Evolutionary conservation across 352 stramenopile genomes (phyloP), one percentile per base, ranked within the genome.

Genomic region (Pseudoperonospora humuli): DNA sequence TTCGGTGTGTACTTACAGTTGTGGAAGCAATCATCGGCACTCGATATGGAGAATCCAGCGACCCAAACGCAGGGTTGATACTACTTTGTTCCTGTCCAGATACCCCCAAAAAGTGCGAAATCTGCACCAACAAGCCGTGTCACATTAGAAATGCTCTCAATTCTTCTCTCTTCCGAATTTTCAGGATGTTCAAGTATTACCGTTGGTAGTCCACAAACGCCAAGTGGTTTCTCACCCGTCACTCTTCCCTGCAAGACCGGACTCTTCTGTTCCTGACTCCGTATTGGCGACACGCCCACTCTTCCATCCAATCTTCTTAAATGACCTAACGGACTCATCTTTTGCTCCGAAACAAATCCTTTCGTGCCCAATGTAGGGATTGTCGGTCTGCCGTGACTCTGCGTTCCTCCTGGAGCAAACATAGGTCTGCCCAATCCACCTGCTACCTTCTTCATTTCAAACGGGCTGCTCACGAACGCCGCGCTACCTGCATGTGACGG

Each of bases 181-280:
- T 27, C 23, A 11, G 17, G 28, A 14, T 11, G 10, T 25, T 35
- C 11, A 37, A 25, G 39, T 5, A 15, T 39, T 61, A 79, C 68
- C 55, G 45, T 57, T 13, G 65, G 58, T 8, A 75, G 26, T 38
- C 26, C 32, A 33, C 35, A 31, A 24, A 48, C 47, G 11, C 28
- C 21, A 5, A 32, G 40, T 32, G 24, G 8, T 6, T 51, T 51
- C 3, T 50, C 24, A 26, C 27, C 38, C 9, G 58, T 51, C 3
- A 56, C 18, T 18, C 53, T 54, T 0, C 35, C 8, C 20, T 72
- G 63, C 28, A 54, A 18, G 6, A 47, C 8, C 0, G 44, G 48
- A 28, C 49, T 71, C 29, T 75, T 75, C 29, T 65, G 54, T 34
- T 75, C 61, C 32, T 50, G 48, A 19, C 27, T 59, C 3, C 17